Percentiles rank a stretch among this genome's conserved stretches.
Conservation (phyloP, 768 basidiomycete genomes). For the Tylopilus sp. region DNA sequence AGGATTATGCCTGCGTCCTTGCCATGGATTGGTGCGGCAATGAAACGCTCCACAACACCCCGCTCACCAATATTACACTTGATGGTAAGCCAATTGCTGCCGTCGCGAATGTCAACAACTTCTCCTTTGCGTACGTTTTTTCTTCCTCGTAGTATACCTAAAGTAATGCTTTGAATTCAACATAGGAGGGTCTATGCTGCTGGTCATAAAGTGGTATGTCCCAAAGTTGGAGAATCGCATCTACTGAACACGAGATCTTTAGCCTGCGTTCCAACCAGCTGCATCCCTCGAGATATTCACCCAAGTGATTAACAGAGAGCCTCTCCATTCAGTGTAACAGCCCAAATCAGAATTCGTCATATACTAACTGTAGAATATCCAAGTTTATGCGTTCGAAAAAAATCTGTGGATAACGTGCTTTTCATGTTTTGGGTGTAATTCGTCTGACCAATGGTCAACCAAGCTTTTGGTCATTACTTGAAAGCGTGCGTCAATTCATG, state of each 20-base stretch:
- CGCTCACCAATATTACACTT: slow-evolving; percentile 57
- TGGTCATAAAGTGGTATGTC: slow-evolving; percentile 59
- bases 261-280: slow-evolving; percentile 39
- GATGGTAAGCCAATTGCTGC: slow-evolving; percentile 50
- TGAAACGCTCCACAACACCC: slow-evolving; percentile 35
- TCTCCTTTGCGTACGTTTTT: slow-evolving; percentile 60
- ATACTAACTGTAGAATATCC: no score
- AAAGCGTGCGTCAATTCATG: no score
- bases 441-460: no score
- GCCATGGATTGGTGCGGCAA: slow-evolving; percentile 49
- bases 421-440: no score
- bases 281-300: slow-evolving; percentile 32
- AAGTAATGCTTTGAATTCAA: background rate
- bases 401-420: no score
- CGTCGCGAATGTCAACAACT: slow-evolving; percentile 62
- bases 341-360: background rate
- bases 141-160: background rate
- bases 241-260: background rate
- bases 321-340: slow-evolving; percentile 38
- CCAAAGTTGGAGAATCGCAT: background rate
- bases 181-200: slow-evolving; percentile 51
- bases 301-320: slow-evolving; percentile 50
- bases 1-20: slow-evolving; percentile 37
- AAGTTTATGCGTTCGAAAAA: no score
- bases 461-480: no score